phyloP scores from a whole-genome alignment of 169 alveolate species.

The Babesia gibsoni region DNA sequence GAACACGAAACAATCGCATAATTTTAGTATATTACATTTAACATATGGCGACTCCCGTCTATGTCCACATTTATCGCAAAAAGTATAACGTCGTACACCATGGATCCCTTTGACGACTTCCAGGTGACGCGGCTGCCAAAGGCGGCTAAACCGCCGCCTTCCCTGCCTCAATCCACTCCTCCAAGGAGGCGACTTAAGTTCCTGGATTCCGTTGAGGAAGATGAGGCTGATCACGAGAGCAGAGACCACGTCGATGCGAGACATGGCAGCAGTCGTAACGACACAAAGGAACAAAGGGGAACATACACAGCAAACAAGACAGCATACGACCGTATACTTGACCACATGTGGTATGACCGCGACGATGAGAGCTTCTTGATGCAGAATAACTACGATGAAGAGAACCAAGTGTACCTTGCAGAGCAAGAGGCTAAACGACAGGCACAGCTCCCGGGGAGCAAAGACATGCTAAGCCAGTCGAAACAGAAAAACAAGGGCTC shows the following conservation, averaged over 20 bases:
- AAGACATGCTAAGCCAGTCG: neutral
- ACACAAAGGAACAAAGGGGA: neutral
- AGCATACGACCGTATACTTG: slow-evolving; percentile 46
- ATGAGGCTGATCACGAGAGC: neutral
- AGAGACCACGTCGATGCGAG: slow-evolving; percentile 8
- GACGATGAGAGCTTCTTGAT: slow-evolving; percentile 64
- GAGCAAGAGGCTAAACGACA: slow-evolving; percentile 58
- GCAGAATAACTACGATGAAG: slow-evolving; percentile 64
- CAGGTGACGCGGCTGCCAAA: slow-evolving; percentile 64
- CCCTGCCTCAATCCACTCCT: neutral
- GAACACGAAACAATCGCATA: too few relatives aligned
- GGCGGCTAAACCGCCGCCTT: slow-evolving; percentile 29
- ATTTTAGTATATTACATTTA: too few relatives aligned
- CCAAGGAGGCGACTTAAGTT: neutral
- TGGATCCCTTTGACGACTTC: slow-evolving; percentile 62
- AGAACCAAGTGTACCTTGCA: slow-evolving; percentile 28
- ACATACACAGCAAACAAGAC: neutral
- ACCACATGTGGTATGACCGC: slow-evolving; percentile 70
- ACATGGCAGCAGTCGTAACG: neutral
- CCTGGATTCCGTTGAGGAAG: neutral
- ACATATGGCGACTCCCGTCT: too few relatives aligned
- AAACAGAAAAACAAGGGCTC: slow-evolving; percentile 11
- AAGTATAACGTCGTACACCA: neutral
- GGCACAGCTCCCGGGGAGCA: slow-evolving; percentile 55
- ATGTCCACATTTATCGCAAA: neutral